phyloP scores from a whole-genome alignment of 1,284 basidiomycete genomes.

The Ustilago vetiveriae region DNA sequence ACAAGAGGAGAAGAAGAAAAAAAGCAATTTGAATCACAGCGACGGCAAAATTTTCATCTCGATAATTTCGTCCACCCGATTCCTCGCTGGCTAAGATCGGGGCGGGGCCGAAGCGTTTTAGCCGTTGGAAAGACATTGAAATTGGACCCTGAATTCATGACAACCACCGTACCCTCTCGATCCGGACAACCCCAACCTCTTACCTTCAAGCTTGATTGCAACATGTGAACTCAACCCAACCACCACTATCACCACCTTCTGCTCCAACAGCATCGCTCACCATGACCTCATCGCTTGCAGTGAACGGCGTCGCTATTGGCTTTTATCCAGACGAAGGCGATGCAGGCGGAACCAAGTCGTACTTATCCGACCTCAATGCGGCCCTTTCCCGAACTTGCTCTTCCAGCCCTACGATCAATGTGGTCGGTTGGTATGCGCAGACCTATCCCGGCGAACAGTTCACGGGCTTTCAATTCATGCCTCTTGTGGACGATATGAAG shows the following conservation, averaged over 20 bases:
- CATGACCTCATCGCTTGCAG: not conserved
- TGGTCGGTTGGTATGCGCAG: conserved; percentile 39
- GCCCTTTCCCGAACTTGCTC: conserved; percentile 14
- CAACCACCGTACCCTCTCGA: too few relatives aligned
- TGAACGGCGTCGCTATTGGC: conserved; percentile 23
- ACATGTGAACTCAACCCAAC: not conserved
- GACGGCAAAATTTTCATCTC: conserved; percentile 29
- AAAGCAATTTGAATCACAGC: too few relatives aligned
- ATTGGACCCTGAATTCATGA: conserved; percentile 26
- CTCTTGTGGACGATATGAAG: conserved; percentile 30
- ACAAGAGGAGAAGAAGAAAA: too few relatives aligned
- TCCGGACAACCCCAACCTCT: not conserved
- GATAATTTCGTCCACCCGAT: conserved; percentile 6
- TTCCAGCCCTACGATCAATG: conserved; percentile 9
- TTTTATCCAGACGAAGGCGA: conserved; percentile 45
- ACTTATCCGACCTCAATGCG: conserved; percentile 31
- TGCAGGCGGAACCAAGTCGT: conserved; percentile 29
- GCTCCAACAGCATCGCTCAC: not conserved
- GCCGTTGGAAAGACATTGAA: too few relatives aligned
- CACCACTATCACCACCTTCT: too few relatives aligned
- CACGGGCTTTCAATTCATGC: conserved; percentile 33
- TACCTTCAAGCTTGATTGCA: not conserved
- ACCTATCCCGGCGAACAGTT: conserved; percentile 26
- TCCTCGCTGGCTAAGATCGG: too few relatives aligned
- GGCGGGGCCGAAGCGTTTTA: too few relatives aligned